Percentiles rank a stretch among this genome's conserved stretches.
Evolutionary conservation across 805 yeast species (phyloP).

Genomic region (Candida maris): DNA sequence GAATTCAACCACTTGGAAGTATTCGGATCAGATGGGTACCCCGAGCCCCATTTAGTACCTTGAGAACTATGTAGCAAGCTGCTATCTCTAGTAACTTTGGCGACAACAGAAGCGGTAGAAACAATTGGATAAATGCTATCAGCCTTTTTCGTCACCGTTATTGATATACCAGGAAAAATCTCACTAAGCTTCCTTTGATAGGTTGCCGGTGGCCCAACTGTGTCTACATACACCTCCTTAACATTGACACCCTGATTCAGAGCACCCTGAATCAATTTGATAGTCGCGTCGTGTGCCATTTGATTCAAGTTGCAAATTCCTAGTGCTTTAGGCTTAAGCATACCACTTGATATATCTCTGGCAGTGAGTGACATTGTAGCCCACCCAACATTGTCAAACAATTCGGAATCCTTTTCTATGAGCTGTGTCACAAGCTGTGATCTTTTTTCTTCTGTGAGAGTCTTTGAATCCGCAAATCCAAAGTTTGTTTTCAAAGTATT

Average conservation of each 20-base stretch:
- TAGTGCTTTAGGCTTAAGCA: constrained; percentile 65
- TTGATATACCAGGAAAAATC: constrained; percentile 63
- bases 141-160: constrained; percentile 91
- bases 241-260: constrained; percentile 59
- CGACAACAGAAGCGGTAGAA: constrained; percentile 91
- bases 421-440: constrained; percentile 56
- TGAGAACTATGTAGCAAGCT: constrained; percentile 20
- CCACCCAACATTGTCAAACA: constrained; percentile 73
- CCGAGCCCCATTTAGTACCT: constrained; percentile 64
- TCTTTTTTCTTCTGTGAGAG: constrained; percentile 70
- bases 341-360: constrained; percentile 79
- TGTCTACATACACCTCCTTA: constrained; percentile 79
- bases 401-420: constrained; percentile 39
- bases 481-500: constrained; percentile 45
- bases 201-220: constrained; percentile 91
- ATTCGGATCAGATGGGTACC: constrained; percentile 91
- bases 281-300: constrained; percentile 96
- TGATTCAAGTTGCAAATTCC: constrained; percentile 77
- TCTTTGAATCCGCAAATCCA: constrained; percentile 93
- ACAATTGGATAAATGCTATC: constrained; percentile 91
- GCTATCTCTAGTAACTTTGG: constrained; percentile 89
- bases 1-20: constrained; percentile 73
- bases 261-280: constrained; percentile 65
- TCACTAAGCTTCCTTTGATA: constrained; percentile 73
- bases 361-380: constrained; percentile 84